Evolutionary conservation across 2,329 filamentous ascomycete species (phyloP).

Genomic region (Fusarium coicis): DNA sequence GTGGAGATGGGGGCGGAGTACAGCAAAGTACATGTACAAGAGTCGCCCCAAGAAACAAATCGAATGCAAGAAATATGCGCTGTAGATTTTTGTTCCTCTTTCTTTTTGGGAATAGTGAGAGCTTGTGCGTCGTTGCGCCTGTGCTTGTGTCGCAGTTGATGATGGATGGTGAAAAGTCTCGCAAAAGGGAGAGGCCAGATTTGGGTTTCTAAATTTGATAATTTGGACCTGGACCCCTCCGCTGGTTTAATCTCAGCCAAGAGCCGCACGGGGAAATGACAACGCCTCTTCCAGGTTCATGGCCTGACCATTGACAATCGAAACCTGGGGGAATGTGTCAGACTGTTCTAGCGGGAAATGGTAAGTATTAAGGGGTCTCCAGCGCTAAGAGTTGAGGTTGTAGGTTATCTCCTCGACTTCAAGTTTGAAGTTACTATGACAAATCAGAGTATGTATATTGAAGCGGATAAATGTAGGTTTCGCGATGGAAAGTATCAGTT

Average conservation of each 20-base stretch:
- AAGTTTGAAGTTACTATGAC: too few species aligned
- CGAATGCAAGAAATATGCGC: slow-evolving; percentile 29
- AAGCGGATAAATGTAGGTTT: too few species aligned
- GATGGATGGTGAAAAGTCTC: not conserved
- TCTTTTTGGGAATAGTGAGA: slow-evolving; percentile 12
- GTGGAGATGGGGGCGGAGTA: slow-evolving; percentile 32
- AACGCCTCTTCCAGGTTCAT: slow-evolving; percentile 35
- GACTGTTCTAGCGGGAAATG: slow-evolving; percentile 34
- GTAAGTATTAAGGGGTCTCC: slow-evolving; percentile 9
- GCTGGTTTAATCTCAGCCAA: slow-evolving; percentile 32
- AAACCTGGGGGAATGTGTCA: slow-evolving; percentile 40
- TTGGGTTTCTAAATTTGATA: slow-evolving; percentile 36
- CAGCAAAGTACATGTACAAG: slow-evolving; percentile 22
- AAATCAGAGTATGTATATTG: too few species aligned
- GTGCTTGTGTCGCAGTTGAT: slow-evolving; percentile 4
- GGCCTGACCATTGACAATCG: slow-evolving; percentile 38
- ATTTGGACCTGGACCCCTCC: slow-evolving; percentile 18
- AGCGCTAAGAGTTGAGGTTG: not conserved
- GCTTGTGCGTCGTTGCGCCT: not conserved
- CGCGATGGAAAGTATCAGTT: too few species aligned
- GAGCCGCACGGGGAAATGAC: slow-evolving; percentile 32
- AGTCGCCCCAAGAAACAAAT: slow-evolving; percentile 30
- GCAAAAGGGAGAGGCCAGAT: slow-evolving; percentile 31
- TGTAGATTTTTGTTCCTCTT: not conserved
- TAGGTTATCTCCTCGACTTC: too few species aligned